Percentiles rank a stretch among this genome's conserved stretches.
Conservation (phyloP, 164 flowering plant species). For the Echeveria elegans region DNA sequence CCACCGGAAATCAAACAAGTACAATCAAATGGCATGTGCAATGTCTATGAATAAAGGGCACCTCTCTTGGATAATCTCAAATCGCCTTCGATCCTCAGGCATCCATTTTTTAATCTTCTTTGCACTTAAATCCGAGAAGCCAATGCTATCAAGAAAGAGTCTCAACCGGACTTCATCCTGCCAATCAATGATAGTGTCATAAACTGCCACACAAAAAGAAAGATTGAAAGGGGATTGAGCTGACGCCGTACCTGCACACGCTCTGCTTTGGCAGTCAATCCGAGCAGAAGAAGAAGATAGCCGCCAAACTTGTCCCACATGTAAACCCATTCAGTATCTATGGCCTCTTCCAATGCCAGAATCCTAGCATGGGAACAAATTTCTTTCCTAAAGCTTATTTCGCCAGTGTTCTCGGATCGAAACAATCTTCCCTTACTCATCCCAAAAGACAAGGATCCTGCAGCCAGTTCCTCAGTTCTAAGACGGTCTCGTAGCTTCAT, state of each 20-base stretch:
- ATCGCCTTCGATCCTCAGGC: conserved; percentile 97
- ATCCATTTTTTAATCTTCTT: conserved; percentile 96
- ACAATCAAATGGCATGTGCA: not conserved
- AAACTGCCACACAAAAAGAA: too few relatives aligned
- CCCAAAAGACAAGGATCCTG: conserved; percentile 56
- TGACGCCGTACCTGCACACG: conserved; percentile 65
- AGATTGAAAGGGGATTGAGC: not conserved
- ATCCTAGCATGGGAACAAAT: conserved; percentile 99
- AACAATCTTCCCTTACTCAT: conserved; percentile 38
- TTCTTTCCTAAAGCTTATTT: conserved; percentile 74
- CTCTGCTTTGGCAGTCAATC: conserved; percentile 96
- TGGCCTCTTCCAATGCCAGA: conserved; percentile 95
- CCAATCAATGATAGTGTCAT: conserved; percentile 6
- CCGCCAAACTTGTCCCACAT: conserved; percentile 99
- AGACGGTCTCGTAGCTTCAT: conserved; percentile 91
- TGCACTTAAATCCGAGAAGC: conserved; percentile 94
- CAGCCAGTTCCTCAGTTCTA: conserved; percentile 84
- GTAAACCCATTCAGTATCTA: conserved; percentile 99
- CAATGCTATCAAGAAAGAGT: conserved; percentile 96
- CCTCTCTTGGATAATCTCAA: conserved; percentile 99
- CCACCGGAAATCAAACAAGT: not conserved
- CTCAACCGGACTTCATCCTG: conserved; percentile 97
- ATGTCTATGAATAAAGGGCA: too few relatives aligned
- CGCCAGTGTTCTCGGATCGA: conserved; percentile 43
- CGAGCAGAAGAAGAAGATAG: conserved; percentile 90